phyloP scores from a whole-genome alignment of 2,329 filamentous ascomycete species.

The Fusarium neocosmosporiellum region DNA sequence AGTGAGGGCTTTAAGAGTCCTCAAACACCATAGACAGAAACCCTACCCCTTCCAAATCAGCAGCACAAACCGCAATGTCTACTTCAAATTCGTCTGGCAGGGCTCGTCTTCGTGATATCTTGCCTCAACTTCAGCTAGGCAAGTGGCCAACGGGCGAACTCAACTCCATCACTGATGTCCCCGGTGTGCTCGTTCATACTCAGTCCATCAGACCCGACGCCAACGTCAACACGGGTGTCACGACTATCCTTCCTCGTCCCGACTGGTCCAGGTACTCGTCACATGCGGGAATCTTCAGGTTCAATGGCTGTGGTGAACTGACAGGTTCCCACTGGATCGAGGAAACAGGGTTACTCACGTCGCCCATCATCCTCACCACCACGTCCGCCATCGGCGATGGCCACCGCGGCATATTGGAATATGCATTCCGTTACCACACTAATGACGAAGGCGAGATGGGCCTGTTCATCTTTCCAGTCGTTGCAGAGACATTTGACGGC shows the following conservation, averaged over 20 bases:
- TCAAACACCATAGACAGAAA: neutral
- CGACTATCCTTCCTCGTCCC: conserved; percentile 58
- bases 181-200: conserved; percentile 59
- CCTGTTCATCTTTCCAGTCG: conserved; percentile 67
- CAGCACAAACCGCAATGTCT: neutral
- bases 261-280: conserved; percentile 59
- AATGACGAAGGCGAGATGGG: conserved; percentile 57
- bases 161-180: conserved; percentile 64
- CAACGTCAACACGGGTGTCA: conserved; percentile 61
- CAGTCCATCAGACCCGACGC: conserved; percentile 54
- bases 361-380: conserved; percentile 70
- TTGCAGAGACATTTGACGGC: conserved; percentile 73
- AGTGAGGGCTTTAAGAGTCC: neutral
- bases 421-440: conserved; percentile 59
- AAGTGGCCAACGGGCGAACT: conserved; percentile 56
- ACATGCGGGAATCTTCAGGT: conserved; percentile 66
- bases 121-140: conserved; percentile 58
- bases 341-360: conserved; percentile 69
- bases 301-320: conserved; percentile 73
- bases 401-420: conserved; percentile 69
- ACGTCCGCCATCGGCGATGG: conserved; percentile 67
- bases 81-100: neutral
- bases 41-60: neutral
- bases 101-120: conserved; percentile 54
- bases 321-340: conserved; percentile 71